Base-by-base conservation (phyloP, 371 early-diverging fungal genomes). In the Circinella minor region DNA sequence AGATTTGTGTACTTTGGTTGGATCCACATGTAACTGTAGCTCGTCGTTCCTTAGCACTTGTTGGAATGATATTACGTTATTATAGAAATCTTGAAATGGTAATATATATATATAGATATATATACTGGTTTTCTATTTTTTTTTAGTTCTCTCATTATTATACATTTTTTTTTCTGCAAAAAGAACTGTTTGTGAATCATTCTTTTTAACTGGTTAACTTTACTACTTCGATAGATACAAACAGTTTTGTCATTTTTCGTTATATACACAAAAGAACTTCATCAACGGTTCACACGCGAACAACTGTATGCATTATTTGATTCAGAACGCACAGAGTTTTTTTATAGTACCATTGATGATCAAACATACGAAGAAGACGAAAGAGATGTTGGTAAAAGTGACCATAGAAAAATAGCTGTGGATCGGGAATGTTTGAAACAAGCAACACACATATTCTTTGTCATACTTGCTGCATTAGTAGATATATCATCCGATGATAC, bases 31-130 rank as follows among this genome's bases (percentile, higher is more conserved):
- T 74, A 39, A 57, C 71, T 4, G 69, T 71, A 17, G 75, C 71
- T 5, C 68, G 75, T 17, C 67, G 70, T 66, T 71, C 75, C 4
- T 51, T 71, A 17, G 75, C 71, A 36, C 57, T 74, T 48, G 54
- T 48, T 13, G 61, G 39, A 46, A 36, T 51, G n/a, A n/a, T 62
- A 18, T 18, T 67, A n/a, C 46, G 36, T 18, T 55, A 36, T 55
- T 48, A 27, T 15, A 59, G 14, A 15, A 3, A 38, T n/a, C 13
- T 36, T 10, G 27, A 37, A 11, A 59, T 27, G 70, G 70, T 65
- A 66, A 39, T 17, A n/a, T 14, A 65, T 18, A 46, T 49, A 13
- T 34, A 51, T 36, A 27, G 46, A n/a, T 14, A 65, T 18, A 46
- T 49, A 13, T 34, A 51, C 54, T 43, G 46, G 34, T 46, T 49